Evolutionary conservation across 768 basidiomycete species (phyloP).

Genomic region (Macrolepiota albuminosa): DNA sequence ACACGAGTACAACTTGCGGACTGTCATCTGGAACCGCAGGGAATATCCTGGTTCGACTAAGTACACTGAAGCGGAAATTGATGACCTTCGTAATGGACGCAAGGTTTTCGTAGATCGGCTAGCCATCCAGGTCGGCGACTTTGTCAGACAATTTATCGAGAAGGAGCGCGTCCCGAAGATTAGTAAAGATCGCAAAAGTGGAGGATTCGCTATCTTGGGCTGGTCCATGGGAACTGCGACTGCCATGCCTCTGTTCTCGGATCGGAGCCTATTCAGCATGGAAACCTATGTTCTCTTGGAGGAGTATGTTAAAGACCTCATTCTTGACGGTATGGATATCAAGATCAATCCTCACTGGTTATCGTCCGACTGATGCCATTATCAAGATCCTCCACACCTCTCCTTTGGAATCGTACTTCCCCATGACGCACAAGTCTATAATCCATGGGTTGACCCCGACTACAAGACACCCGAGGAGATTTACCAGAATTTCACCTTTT

Average conservation of each 20-base stretch:
- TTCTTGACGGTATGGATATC: conserved; percentile 29
- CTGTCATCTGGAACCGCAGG: conserved; percentile 25
- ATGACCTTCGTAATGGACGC: conserved; percentile 21
- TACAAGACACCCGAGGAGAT: conserved; percentile 19
- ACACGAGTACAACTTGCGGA: conserved; percentile 21
- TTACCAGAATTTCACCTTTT: conserved; percentile 20
- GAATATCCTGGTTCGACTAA: conserved; percentile 30
- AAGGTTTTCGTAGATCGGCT: conserved; percentile 23
- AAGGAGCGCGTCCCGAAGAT: conserved; percentile 22
- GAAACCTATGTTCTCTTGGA: conserved; percentile 21
- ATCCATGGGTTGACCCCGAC: conserved; percentile 16
- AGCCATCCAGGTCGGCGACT: conserved; percentile 20
- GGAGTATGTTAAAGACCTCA: conserved; percentile 24
- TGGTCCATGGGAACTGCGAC: conserved; percentile 34
- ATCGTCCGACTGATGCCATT: neutral
- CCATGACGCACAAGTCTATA: neutral
- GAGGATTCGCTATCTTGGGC: conserved; percentile 33
- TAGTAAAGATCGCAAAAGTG: conserved; percentile 20
- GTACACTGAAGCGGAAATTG: conserved; percentile 29
- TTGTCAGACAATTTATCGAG: conserved; percentile 25
- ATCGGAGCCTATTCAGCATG: conserved; percentile 18
- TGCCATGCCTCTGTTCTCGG: conserved; percentile 24
- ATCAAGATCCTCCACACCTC: neutral
- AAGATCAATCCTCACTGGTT: neutral
- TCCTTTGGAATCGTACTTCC: neutral